Evolutionary conservation across 108 stramenopile genomes (phyloP).

Genomic region (Nitzschia palea): DNA sequence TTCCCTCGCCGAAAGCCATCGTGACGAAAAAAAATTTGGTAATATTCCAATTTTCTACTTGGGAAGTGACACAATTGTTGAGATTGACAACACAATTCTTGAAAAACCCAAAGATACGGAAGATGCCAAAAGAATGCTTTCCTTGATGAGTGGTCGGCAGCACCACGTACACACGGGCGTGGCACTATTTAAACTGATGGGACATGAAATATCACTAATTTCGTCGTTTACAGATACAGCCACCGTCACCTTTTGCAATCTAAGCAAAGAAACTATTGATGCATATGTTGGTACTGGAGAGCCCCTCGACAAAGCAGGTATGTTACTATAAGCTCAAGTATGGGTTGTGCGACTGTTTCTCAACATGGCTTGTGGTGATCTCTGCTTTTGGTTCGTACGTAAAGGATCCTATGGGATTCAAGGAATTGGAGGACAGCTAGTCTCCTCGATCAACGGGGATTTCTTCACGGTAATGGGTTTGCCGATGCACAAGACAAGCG

Average conservation of each 20-base stretch:
- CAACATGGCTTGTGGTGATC: too few species aligned
- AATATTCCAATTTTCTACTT: conserved; percentile 45
- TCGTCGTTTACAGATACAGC: conserved; percentile 83
- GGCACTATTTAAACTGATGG: conserved; percentile 55
- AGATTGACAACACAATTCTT: conserved; percentile 62
- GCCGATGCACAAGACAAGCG: conserved; percentile 83
- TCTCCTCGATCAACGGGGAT: conserved; percentile 15
- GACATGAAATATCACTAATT: conserved; percentile 22
- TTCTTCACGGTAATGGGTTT: conserved; percentile 92
- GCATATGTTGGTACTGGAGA: conserved; percentile 87
- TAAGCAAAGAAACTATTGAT: conserved; percentile 69
- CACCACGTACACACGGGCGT: conserved; percentile 93
- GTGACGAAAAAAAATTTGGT: not conserved
- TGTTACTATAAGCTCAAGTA: too few species aligned
- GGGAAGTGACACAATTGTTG: conserved; percentile 83
- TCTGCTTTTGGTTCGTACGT: not conserved
- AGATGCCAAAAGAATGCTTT: conserved; percentile 80
- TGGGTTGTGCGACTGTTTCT: too few species aligned
- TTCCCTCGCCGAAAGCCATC: conserved; percentile 49
- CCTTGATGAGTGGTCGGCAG: conserved; percentile 61
- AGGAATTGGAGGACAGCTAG: conserved; percentile 50
- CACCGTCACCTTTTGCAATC: conserved; percentile 68
- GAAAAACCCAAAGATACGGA: conserved; percentile 84
- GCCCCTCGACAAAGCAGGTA: conserved; percentile 95
- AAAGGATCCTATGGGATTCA: conserved; percentile 89